Evolutionary conservation across 805 yeast genomes (phyloP), one percentile per base, ranked within the genome.

Genomic region (Cyberlindnera euphorbiiphila): DNA sequence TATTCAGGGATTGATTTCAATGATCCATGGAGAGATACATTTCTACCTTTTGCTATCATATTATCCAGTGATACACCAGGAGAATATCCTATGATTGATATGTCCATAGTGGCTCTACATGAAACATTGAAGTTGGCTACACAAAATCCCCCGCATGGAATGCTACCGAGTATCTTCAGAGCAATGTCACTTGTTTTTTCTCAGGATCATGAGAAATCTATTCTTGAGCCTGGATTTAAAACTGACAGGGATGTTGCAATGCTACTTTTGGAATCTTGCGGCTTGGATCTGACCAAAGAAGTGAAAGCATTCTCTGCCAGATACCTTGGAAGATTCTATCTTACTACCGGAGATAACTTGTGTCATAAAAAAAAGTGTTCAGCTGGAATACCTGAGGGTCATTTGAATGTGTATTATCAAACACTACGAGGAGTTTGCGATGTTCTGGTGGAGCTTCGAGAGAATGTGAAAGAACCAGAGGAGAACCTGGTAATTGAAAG

Each of bases 401-500:
- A 45, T 8, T 49, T 64, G 34, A 49, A 35, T 8, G 26, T 27
- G 2, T 45, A 49, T 5, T 51, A 54, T 1, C 37, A 48, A 9
- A 46, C 40, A 4, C 28, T 69, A 23, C 56, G 64, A 41, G 37
- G 50, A 7, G 37, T 62, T 0, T 59, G 67, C 36, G 41, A 47
- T 3, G 36, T 46, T 9, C 46, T 72, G 23, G 16, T 58, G 0
- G 37, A 46, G 0, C 38, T 42, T 9, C 37, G 53, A 10, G 42
- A 48, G 1, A 23, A 34, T 1, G 44, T 49, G 1, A 37, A 4
- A 0, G 29, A 56, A 24, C n/a, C 49, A 3, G 47, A 50, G 9
- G 57, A 59, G 5, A 29, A 29, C 9, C 25, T 45, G 5, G 51
- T 63, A 34, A 57, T 69, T 29, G 75, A 73, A 26, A 43, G 65